Evolutionary conservation across 2,329 filamentous ascomycete genomes (phyloP).

Genomic region (Colletotrichum destructivum): DNA sequence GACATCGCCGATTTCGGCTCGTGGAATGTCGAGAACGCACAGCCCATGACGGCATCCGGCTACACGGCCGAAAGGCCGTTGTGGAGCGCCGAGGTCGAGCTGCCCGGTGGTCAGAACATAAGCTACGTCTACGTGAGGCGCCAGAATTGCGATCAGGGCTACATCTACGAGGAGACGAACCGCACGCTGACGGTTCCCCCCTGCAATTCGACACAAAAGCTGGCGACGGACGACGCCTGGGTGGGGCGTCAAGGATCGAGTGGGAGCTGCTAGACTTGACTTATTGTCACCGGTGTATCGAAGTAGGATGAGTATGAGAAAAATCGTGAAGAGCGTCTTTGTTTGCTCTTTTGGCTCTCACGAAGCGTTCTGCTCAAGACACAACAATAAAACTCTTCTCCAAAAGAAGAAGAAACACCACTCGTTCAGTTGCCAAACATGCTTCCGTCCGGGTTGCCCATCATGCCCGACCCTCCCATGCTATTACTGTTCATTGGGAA

Average conservation of each 20-base stretch:
- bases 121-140: constrained; percentile 62
- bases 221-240: constrained; percentile 58
- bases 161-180: constrained; percentile 62
- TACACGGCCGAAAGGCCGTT: constrained; percentile 61
- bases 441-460: constrained; percentile 43
- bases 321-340: background rate
- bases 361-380: too few species aligned
- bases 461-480: constrained; percentile 43
- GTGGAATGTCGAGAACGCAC: constrained; percentile 58
- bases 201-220: constrained; percentile 48
- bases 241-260: constrained; percentile 49
- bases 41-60: constrained; percentile 56
- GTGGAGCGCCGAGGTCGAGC: constrained; percentile 59
- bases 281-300: constrained; percentile 1
- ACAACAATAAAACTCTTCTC: too few species aligned
- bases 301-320: background rate
- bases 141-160: constrained; percentile 58
- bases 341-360: background rate
- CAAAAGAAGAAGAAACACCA: background rate
- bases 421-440: constrained; percentile 36
- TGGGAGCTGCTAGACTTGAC: constrained; percentile 42
- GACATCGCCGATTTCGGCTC: constrained; percentile 58
- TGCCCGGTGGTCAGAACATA: constrained; percentile 59
- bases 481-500: constrained; percentile 39
- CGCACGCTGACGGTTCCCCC: constrained; percentile 57